Base-by-base conservation (phyloP, 176 grass and related monocot species). In the Thalia dealbata region DNA sequence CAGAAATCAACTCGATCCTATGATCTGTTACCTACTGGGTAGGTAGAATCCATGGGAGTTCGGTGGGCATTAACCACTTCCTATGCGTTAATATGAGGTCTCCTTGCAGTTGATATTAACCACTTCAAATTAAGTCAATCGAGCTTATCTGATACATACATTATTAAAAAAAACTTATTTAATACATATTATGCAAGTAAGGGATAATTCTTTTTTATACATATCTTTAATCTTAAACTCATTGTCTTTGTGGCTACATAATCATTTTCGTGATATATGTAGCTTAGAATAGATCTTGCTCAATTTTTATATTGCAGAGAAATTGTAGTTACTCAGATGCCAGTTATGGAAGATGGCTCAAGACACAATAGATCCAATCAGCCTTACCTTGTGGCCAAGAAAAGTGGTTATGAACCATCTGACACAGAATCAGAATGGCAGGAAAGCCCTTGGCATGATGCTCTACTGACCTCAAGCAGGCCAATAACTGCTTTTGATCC, bases 401-500 rank as follows among this genome's bases (percentile, higher is more conserved):
- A 56, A 75, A 91, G 84, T 80, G 88, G 84, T 52, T 91, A 91
- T 71, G 88, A 91, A 75, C 88, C 88, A 76, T 91, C 88, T 6
- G 84, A 91, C 66, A 91, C 88, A 24, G 88, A 91, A 82, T 81
- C 84, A 59, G 89, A 91, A 69, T 88, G 89, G 85, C 82, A 88
- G 73, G 89, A 91, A 76, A 91, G 85, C 82, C 89, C 89, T 74
- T 88, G 85, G 82, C 79, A 88, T 43, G 82, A 91, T 54, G 85
- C 59, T 66, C 67, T 55, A 80, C 43, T 78, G 32, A 80, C 45
- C 70, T 87, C 88, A 72, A 52, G 82, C 62, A 77, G 69, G 69
- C 69, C 50, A 71, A 77, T 32, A 76, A 29, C 83, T 48, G 69
- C 83, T 48, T 72, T 70, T 52, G 79, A 74, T 82, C 76, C 55